phyloP scores from a whole-genome alignment of 768 basidiomycete genomes.

The Zangia roseola region DNA sequence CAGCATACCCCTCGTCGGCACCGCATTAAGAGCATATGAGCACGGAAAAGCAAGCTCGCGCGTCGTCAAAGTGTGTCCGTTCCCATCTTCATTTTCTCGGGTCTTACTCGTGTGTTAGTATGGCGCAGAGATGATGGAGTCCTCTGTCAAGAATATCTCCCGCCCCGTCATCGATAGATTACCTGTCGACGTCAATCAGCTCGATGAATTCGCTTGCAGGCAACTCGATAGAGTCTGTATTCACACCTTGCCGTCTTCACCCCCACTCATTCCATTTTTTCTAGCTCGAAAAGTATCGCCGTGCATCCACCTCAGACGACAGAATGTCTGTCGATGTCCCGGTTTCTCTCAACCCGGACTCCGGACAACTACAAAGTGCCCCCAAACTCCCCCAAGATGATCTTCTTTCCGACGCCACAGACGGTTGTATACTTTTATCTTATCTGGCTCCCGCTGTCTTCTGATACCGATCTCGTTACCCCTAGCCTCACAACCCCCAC shows the following conservation, averaged over 20 bases:
- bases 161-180: constrained; percentile 79
- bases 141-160: constrained; percentile 76
- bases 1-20: constrained; percentile 67
- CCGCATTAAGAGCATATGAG: constrained; percentile 74
- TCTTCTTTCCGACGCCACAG: background rate
- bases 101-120: constrained; percentile 50
- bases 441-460: background rate
- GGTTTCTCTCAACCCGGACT: background rate
- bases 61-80: constrained; percentile 70
- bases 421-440: constrained; percentile 9
- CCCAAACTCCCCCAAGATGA: constrained; percentile 3
- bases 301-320: constrained; percentile 35
- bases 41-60: constrained; percentile 80
- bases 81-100: background rate
- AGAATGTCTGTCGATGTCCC: constrained; percentile 26
- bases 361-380: background rate
- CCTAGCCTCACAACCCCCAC: constrained; percentile 7
- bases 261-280: background rate
- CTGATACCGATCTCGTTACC: constrained; percentile 1
- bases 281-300: constrained; percentile 52
- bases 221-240: constrained; percentile 75
- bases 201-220: constrained; percentile 87
- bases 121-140: constrained; percentile 86
- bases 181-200: constrained; percentile 66
- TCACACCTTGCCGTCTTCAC: background rate